Conservation (phyloP, 306 rosid genomes). For the Castanopsis chinensis region DNA sequence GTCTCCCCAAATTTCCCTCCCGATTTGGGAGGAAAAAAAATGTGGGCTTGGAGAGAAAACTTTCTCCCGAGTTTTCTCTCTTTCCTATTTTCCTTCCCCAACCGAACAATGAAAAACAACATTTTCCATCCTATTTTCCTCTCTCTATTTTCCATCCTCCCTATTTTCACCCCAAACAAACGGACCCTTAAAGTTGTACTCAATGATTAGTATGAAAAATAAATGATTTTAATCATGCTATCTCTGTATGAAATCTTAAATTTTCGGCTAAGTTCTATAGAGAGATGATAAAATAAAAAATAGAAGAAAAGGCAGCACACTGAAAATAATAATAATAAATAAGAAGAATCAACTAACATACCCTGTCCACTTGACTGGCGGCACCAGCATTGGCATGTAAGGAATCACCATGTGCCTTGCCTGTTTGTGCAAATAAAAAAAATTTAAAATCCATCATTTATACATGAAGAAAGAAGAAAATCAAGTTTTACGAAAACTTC, state of each 20-base stretch:
- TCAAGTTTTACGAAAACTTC: conserved; percentile 14
- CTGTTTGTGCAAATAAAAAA: conserved; percentile 46
- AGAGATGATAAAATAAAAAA: conserved; percentile 11
- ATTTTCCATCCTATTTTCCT: too few species aligned
- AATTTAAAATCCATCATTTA: conserved; percentile 9
- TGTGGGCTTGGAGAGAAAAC: too few species aligned
- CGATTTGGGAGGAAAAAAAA: too few species aligned
- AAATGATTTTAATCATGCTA: not conserved
- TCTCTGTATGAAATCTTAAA: not conserved
- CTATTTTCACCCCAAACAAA: too few species aligned
- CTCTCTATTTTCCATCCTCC: too few species aligned
- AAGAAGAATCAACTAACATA: conserved; percentile 33
- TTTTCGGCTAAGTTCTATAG: not conserved
- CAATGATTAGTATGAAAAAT: not conserved
- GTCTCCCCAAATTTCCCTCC: too few species aligned
- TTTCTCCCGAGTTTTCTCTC: too few species aligned
- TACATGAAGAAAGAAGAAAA: not conserved
- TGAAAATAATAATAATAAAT: conserved; percentile 8
- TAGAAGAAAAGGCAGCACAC: conserved; percentile 2
- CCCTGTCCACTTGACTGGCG: conserved; percentile 92
- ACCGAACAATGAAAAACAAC: too few species aligned
- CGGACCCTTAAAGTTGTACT: not conserved
- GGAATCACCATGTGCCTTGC: conserved; percentile 91
- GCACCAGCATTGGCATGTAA: conserved; percentile 95
- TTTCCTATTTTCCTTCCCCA: too few species aligned